Conservation (phyloP, 352 stramenopile species). For the Phytophthora fragariae region DNA sequence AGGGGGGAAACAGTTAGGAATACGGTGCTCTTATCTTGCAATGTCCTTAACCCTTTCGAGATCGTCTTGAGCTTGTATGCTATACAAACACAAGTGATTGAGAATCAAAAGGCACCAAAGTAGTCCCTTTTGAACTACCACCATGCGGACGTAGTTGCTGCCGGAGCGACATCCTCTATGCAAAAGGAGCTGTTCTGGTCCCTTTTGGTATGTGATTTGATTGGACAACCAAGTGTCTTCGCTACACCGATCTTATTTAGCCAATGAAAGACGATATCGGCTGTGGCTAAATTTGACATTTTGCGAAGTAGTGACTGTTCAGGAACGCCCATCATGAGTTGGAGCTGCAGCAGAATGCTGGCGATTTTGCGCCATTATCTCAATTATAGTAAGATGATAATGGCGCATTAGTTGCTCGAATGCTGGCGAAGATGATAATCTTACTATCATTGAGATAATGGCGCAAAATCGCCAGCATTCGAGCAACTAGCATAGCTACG, state of each 20-base stretch:
- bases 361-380: neutral
- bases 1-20: too few relatives aligned
- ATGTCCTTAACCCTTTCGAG: neutral
- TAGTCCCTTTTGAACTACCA: neutral
- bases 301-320: neutral
- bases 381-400: neutral
- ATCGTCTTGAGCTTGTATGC: neutral
- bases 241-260: neutral
- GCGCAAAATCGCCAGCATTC: neutral
- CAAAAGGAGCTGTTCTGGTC: neutral
- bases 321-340: neutral
- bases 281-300: neutral
- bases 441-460: too few relatives aligned
- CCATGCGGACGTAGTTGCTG: neutral
- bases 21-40: too few relatives aligned
- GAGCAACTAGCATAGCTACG: neutral
- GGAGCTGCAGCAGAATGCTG: neutral
- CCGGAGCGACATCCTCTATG: neutral
- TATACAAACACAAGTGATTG: neutral
- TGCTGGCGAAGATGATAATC: too few relatives aligned
- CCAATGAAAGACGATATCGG: neutral
- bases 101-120: neutral
- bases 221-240: neutral
- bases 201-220: neutral
- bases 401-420: too few relatives aligned